Base-by-base conservation (phyloP, 208 protist species). In the Crithidia expoeki region DNA sequence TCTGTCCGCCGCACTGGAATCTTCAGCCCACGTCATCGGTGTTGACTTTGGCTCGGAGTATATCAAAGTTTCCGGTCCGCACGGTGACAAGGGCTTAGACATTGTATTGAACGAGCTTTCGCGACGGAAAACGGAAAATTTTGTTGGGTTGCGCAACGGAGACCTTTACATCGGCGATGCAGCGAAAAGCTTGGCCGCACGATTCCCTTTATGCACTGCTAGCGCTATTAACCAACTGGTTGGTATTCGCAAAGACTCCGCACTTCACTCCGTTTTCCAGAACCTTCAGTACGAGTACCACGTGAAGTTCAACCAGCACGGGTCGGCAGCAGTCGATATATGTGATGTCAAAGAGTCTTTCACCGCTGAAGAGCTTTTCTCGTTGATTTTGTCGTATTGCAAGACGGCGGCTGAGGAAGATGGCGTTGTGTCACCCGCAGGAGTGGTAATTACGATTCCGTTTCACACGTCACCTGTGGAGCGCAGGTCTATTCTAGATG, bases 101-200 rank as follows among this genome's bases (percentile, higher is more conserved):
- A 96, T 98, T 64, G 92, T 99, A 2, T 77, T 98, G 7, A 98
- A 99, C 79, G 96, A 98, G 64, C 83, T 97, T 55, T 95, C 93
- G 17, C 79, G 88, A 47, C 84, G 97, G 17, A 99, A 99, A 71
- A 97, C 93, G 21, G 75, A 93, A 19, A 95, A 89, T 42, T 93
- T 84, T 38, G 83, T 99, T 67, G 96, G 90, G 2, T 98, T 97
- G 80, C 81, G 86, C 36, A 85, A 89, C 63, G 83, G 77, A 30
- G 97, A 98, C 28, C 76, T 94, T 44, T 96, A 93, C 55, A 87
- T 98, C 59, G 95, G 93, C 25, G 84, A 93, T 7, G 77, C 90
- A 27, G 95, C 95, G 4, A 89, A 91, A 53, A 88, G 76, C 49
- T 61, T 98, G 36, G 96, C 90, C 1, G 86, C 92, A 25, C 89